A percentile compares a stretch with the other conserved stretches of the same genome.
Conservation (phyloP, 73 alveolate species). For the Loxodes magnus region DNA sequence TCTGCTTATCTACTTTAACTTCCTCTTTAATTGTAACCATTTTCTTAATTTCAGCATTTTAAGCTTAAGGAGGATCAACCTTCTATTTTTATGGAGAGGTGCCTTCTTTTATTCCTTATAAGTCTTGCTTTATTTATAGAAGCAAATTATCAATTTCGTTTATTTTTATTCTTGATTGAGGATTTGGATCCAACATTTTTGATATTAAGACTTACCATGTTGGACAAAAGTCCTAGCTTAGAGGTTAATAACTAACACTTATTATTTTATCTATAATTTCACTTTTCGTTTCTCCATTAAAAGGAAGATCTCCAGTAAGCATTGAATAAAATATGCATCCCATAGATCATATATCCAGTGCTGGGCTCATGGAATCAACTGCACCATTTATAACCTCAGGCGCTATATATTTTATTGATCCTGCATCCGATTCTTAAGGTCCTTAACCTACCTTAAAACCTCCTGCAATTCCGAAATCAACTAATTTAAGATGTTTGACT, state of each 20-base stretch:
- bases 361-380: constrained; percentile 18
- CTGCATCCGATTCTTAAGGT: constrained; percentile 31
- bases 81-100: no score
- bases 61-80: no score
- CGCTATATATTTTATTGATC: constrained; percentile 32
- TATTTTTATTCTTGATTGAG: no score
- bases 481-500: background rate
- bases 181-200: no score
- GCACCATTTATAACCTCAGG: constrained; percentile 25
- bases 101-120: no score
- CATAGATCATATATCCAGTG: constrained; percentile 31
- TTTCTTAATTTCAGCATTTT: no score
- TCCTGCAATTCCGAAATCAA: constrained; percentile 39
- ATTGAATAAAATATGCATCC: constrained; percentile 41
- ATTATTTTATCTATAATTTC: constrained; percentile 19
- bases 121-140: no score
- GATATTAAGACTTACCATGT: no score
- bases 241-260: background rate
- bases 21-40: no score
- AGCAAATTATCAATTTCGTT: no score
- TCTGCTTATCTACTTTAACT: no score
- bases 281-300: constrained; percentile 25
- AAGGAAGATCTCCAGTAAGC: constrained; percentile 42
- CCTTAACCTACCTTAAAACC: constrained; percentile 12
- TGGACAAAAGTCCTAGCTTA: no score